A percentile compares a stretch with the other conserved stretches of the same genome.
These are phyloP conservation scores for Yamadazyma sp. DNA, from an alignment of 805 yeast species.

Conservation along the genomic window DNA sequence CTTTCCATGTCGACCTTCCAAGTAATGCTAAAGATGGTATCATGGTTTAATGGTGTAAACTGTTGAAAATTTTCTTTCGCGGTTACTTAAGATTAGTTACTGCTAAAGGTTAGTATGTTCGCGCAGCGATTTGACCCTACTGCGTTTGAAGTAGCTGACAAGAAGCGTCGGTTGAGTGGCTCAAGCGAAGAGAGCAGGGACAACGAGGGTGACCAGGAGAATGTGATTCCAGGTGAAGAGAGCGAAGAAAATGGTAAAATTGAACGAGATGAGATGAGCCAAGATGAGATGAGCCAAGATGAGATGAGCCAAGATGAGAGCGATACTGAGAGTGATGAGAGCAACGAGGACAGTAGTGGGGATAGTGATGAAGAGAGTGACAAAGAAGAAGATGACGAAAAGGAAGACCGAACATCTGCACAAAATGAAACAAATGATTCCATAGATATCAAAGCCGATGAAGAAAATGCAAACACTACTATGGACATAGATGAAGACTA, in stretches of 20 bases:
- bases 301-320: neutral
- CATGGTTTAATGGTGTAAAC: conserved; percentile 24
- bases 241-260: neutral
- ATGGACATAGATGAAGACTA: conserved; percentile 9
- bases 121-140: conserved; percentile 17
- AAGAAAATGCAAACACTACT: conserved; percentile 8
- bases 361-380: conserved; percentile 16
- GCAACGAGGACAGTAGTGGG: conserved; percentile 13
- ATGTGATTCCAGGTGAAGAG: neutral
- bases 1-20: conserved; percentile 49
- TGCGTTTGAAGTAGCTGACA: neutral
- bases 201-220: neutral
- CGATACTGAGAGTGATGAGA: conserved; percentile 14
- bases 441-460: neutral
- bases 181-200: conserved; percentile 6
- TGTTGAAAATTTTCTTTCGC: conserved; percentile 11
- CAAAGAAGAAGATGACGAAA: conserved; percentile 8
- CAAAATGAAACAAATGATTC: neutral
- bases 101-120: conserved; percentile 13
- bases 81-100: conserved; percentile 2
- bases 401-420: neutral
- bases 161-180: conserved; percentile 9
- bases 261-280: conserved; percentile 9
- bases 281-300: neutral
- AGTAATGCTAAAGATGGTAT: conserved; percentile 33